Conservation (phyloP, 768 basidiomycete species). For the Agaricus blazei region DNA sequence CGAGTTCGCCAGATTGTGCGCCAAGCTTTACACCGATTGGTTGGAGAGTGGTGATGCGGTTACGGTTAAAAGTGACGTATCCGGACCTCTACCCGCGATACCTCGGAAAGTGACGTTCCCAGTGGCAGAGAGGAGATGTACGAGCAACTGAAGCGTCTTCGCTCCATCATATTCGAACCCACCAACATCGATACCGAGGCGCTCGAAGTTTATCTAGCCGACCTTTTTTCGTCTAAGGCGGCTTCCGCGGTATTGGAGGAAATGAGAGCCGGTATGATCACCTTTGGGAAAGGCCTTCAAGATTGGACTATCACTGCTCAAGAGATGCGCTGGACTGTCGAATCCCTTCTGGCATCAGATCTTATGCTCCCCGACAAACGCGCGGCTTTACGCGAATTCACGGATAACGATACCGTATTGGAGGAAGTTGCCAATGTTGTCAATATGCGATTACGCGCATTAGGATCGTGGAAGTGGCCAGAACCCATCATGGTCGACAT, state of each 20-base stretch:
- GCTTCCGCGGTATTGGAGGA: constrained; percentile 22
- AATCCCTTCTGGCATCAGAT: constrained; percentile 28
- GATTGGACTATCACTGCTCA: constrained; percentile 17
- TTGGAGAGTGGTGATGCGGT: constrained; percentile 36
- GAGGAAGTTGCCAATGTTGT: constrained; percentile 39
- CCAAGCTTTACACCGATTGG: constrained; percentile 40
- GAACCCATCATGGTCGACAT: constrained; percentile 38
- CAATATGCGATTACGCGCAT: constrained; percentile 37
- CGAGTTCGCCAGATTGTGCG: constrained; percentile 36
- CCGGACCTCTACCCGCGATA: constrained; percentile 12
- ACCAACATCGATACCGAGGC: constrained; percentile 26
- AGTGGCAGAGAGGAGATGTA: constrained; percentile 36
- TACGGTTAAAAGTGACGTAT: constrained; percentile 16
- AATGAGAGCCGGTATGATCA: constrained; percentile 24
- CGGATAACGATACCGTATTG: constrained; percentile 31
- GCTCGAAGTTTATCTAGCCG: constrained; percentile 29
- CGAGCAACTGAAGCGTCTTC: constrained; percentile 35
- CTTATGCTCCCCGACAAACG: constrained; percentile 36
- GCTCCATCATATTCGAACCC: constrained; percentile 35
- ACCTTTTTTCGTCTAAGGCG: constrained; percentile 30
- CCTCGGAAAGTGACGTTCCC: constrained; percentile 14
- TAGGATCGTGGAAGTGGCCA: constrained; percentile 42
- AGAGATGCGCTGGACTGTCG: constrained; percentile 28
- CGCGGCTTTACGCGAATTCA: constrained; percentile 35
- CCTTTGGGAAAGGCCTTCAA: constrained; percentile 23